Evolutionary conservation across 106 monocot species (phyloP).

Genomic region (Triglochin maritima): DNA sequence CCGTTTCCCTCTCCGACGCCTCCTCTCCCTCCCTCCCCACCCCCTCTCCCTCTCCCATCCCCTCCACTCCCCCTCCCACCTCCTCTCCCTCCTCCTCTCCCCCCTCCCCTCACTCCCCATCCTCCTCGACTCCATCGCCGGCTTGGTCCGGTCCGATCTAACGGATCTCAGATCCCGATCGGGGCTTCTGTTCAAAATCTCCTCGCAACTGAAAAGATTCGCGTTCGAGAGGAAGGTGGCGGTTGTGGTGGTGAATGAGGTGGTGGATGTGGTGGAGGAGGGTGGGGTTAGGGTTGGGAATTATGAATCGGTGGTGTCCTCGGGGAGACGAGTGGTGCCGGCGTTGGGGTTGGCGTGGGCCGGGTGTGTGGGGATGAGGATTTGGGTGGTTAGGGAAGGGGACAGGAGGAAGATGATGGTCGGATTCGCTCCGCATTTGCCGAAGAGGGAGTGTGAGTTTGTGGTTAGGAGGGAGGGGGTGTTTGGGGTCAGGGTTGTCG

Average conservation of each 20-base stretch:
- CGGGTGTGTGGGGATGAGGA: constrained; percentile 72
- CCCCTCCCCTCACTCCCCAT: constrained; percentile 30
- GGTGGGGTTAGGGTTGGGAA: constrained; percentile 20
- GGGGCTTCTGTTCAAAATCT: constrained; percentile 44
- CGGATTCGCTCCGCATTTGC: constrained; percentile 77
- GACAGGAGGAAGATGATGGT: constrained; percentile 56
- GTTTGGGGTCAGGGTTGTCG: constrained; percentile 15
- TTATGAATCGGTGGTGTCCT: constrained; percentile 29
- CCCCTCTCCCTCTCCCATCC: constrained; percentile 13
- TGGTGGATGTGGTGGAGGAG: constrained; percentile 55
- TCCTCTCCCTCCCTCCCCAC: constrained; percentile 26
- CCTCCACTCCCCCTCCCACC: constrained; percentile 45
- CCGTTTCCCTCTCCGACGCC: constrained; percentile 69
- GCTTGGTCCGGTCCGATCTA: constrained; percentile 70
- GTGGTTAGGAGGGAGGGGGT: constrained; percentile 48
- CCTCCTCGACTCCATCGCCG: constrained; percentile 72
- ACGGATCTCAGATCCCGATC: constrained; percentile 41
- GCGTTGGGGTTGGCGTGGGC: constrained; percentile 84
- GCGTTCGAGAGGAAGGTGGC: constrained; percentile 35
- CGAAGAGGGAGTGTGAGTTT: constrained; percentile 48
- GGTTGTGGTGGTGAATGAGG: constrained; percentile 80
- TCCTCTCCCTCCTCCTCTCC: constrained; percentile 37
- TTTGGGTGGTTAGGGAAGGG: constrained; percentile 54
- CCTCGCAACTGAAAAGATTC: constrained; percentile 49
- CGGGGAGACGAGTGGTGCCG: constrained; percentile 52